phyloP scores from a whole-genome alignment of 192 early-diverging fungal species.

The Mortierella hygrophila region DNA sequence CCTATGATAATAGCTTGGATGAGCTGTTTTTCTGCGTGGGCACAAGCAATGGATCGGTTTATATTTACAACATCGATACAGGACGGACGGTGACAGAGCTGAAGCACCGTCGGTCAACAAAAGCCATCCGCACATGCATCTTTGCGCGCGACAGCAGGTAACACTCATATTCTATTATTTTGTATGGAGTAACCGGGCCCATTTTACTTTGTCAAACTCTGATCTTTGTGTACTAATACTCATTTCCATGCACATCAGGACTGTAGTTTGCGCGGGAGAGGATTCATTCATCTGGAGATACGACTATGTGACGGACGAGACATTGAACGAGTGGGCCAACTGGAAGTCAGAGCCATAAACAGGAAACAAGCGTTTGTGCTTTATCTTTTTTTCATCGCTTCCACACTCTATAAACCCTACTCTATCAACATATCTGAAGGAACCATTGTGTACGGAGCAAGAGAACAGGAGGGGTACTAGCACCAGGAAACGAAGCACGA shows the following conservation, averaged over 20 bases:
- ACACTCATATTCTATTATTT: neutral
- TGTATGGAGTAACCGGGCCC: no score
- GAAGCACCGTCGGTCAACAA: slow-evolving; percentile 81
- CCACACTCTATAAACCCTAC: neutral
- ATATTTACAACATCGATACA: slow-evolving; percentile 77
- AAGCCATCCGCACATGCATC: slow-evolving; percentile 82
- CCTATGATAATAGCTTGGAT: slow-evolving; percentile 73
- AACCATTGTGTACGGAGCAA: neutral
- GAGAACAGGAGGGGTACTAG: neutral
- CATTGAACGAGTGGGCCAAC: slow-evolving; percentile 77
- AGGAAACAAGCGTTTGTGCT: neutral
- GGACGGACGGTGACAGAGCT: slow-evolving; percentile 75
- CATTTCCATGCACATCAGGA: slow-evolving; percentile 45
- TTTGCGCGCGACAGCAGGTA: slow-evolving; percentile 84
- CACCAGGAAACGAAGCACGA: no score
- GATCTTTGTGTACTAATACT: no score
- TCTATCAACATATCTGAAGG: neutral
- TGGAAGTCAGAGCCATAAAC: slow-evolving; percentile 52
- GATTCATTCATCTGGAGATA: slow-evolving; percentile 88
- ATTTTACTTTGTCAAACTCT: no score
- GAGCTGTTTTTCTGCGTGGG: slow-evolving; percentile 82
- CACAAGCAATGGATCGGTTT: slow-evolving; percentile 77
- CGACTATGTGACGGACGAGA: slow-evolving; percentile 83
- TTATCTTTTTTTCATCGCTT: neutral
- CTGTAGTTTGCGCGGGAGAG: slow-evolving; percentile 80